A percentile compares a stretch with the other conserved stretches of the same genome.
These are phyloP conservation scores for Aspergillus thermomutatus DNA, from an alignment of 2,329 filamentous ascomycete species.

Conservation along the genomic window DNA sequence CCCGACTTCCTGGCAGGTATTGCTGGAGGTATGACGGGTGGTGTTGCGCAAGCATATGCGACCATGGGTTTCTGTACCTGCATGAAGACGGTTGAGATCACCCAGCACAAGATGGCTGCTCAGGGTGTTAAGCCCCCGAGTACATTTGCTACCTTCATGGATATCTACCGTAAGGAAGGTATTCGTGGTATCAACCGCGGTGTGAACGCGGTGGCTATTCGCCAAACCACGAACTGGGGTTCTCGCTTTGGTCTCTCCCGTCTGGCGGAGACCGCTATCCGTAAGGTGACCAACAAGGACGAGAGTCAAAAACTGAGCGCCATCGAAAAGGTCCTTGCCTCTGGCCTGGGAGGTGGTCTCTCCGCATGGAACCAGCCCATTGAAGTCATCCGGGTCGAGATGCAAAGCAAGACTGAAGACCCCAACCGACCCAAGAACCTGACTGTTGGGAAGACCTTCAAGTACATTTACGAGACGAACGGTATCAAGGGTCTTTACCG, in stretches of 20 bases:
- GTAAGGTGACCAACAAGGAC: slow-evolving; percentile 72
- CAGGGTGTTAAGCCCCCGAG: slow-evolving; percentile 78
- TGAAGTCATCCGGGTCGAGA: slow-evolving; percentile 98
- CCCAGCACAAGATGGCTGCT: slow-evolving; percentile 90
- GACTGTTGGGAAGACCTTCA: slow-evolving; percentile 79
- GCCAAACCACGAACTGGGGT: slow-evolving; percentile 99
- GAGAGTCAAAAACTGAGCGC: slow-evolving; percentile 73
- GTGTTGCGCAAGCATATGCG: slow-evolving; percentile 95
- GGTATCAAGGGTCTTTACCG: slow-evolving; percentile 92
- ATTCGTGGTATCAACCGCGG: slow-evolving; percentile 96
- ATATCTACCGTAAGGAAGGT: slow-evolving; percentile 92
- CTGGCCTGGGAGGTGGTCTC: slow-evolving; percentile 84
- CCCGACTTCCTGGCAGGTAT: slow-evolving; percentile 87
- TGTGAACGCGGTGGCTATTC: slow-evolving; percentile 96
- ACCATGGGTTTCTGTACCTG: slow-evolving; percentile 99
- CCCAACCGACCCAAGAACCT: slow-evolving; percentile 98
- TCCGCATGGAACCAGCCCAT: slow-evolving; percentile 99
- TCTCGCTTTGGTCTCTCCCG: slow-evolving; percentile 91
- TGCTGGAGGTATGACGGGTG: slow-evolving; percentile 83
- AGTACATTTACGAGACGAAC: slow-evolving; percentile 87
- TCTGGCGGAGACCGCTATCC: slow-evolving; percentile 85
- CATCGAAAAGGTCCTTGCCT: slow-evolving; percentile 84
- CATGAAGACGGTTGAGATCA: slow-evolving; percentile 99
- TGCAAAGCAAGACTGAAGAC: slow-evolving; percentile 98
- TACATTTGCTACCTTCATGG: slow-evolving; percentile 93